Evolutionary conservation across 208 protist genomes (phyloP).

Genomic region (Naegleria gruberi): DNA sequence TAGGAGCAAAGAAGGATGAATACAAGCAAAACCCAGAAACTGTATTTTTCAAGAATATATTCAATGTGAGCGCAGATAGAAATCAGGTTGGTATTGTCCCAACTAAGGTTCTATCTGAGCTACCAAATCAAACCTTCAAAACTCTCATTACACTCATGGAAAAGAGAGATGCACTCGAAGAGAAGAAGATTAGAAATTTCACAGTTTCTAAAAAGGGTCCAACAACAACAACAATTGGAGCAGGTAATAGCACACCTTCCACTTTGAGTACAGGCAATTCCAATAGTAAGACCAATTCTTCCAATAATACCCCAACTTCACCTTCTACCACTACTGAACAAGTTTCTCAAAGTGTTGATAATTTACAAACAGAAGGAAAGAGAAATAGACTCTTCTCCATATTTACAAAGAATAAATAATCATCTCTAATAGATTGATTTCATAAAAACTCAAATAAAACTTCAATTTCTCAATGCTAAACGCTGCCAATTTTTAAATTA

Average conservation of each 20-base stretch:
- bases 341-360: not conserved
- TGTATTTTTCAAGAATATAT: not conserved
- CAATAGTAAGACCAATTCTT: not conserved
- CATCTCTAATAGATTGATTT: too few relatives aligned
- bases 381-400: too few relatives aligned
- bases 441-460: too few relatives aligned
- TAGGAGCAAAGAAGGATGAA: not conserved
- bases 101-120: not conserved
- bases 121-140: not conserved
- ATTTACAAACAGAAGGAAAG: too few relatives aligned
- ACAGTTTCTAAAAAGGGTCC: not conserved
- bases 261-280: not conserved
- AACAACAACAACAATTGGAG: not conserved
- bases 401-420: too few relatives aligned
- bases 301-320: not conserved
- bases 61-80: not conserved
- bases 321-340: not conserved
- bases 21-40: not conserved
- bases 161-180: not conserved
- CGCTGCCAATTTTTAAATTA: too few relatives aligned
- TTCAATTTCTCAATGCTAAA: too few relatives aligned
- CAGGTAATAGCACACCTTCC: not conserved
- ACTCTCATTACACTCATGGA: not conserved
- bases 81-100: not conserved
- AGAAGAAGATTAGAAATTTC: not conserved